phyloP scores from a whole-genome alignment of 768 basidiomycete species.

The Lyophyllum semitale region DNA sequence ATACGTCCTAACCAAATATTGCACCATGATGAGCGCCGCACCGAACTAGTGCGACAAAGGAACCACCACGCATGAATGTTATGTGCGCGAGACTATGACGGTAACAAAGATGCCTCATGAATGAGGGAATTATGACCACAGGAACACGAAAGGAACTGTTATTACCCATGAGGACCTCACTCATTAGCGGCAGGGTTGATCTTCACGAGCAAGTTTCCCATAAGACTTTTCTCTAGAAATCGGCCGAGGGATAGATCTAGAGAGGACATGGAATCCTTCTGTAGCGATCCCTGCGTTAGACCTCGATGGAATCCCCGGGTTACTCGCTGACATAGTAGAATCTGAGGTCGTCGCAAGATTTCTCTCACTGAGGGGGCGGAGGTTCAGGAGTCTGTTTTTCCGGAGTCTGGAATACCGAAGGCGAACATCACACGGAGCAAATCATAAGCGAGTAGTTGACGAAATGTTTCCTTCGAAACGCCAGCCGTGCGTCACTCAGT shows the following conservation, averaged over 20 bases:
- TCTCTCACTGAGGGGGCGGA: constrained; percentile 1
- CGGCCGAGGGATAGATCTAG: not conserved
- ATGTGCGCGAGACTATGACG: not conserved
- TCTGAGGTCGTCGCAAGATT: not conserved
- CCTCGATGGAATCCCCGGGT: not conserved
- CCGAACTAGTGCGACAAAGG: not conserved
- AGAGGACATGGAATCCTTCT: not conserved
- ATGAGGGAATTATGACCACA: not conserved
- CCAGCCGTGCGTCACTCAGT: not conserved
- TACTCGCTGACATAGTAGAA: not conserved
- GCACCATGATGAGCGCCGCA: not conserved
- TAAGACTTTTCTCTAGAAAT: not conserved
- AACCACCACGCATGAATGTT: not conserved
- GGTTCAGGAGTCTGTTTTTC: not conserved
- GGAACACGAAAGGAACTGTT: not conserved
- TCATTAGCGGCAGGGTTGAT: not conserved
- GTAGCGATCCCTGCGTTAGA: not conserved
- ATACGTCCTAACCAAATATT: not conserved
- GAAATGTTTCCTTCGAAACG: not conserved
- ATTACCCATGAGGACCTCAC: not conserved
- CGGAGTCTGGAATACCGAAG: not conserved
- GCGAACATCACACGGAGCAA: constrained; percentile 3
- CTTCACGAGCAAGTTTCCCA: not conserved
- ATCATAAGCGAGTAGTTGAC: constrained; percentile 3
- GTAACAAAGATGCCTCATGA: not conserved